Percentiles rank a stretch among this genome's conserved stretches.
Conservation (phyloP, 352 stramenopile species). For the Globisporangium orthogonon region DNA sequence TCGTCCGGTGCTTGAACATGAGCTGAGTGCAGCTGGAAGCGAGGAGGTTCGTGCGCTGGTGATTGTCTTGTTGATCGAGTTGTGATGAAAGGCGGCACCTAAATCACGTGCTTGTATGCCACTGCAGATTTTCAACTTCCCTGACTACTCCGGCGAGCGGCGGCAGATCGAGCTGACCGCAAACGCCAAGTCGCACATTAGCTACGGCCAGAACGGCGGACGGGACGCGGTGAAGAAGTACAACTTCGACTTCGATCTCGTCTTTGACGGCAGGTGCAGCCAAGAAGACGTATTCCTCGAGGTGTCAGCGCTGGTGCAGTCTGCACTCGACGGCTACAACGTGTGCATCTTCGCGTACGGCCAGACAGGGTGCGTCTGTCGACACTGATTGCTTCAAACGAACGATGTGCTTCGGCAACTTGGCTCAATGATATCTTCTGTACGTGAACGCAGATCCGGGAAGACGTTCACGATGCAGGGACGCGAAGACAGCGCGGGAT, state of each 20-base stretch:
- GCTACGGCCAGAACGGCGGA: slow-evolving; percentile 55
- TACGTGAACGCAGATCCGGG: slow-evolving; percentile 38
- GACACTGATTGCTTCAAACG: too few relatives aligned
- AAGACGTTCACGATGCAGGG: slow-evolving; percentile 90
- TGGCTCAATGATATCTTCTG: not conserved
- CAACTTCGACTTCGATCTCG: slow-evolving; percentile 96
- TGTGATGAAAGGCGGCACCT: not conserved
- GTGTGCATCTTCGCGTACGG: slow-evolving; percentile 95
- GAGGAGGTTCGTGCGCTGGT: slow-evolving; percentile 31
- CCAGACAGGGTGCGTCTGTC: slow-evolving; percentile 56
- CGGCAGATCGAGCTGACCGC: slow-evolving; percentile 69
- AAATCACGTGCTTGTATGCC: not conserved
- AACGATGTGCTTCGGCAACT: not conserved
- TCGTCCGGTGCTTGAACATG: slow-evolving; percentile 76
- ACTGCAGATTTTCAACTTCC: slow-evolving; percentile 63
- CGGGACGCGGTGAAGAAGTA: slow-evolving; percentile 76
- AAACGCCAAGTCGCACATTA: slow-evolving; percentile 54
- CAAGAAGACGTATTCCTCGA: slow-evolving; percentile 97
- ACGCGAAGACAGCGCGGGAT: slow-evolving; percentile 26
- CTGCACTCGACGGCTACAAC: slow-evolving; percentile 93
- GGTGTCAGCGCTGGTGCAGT: slow-evolving; percentile 92
- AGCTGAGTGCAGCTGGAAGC: slow-evolving; percentile 29
- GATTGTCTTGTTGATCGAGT: not conserved
- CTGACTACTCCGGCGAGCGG: slow-evolving; percentile 57
- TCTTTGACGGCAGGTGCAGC: slow-evolving; percentile 90